Base-by-base conservation (phyloP, 1,284 basidiomycete species). In the Cystobasidium pallidum region DNA sequence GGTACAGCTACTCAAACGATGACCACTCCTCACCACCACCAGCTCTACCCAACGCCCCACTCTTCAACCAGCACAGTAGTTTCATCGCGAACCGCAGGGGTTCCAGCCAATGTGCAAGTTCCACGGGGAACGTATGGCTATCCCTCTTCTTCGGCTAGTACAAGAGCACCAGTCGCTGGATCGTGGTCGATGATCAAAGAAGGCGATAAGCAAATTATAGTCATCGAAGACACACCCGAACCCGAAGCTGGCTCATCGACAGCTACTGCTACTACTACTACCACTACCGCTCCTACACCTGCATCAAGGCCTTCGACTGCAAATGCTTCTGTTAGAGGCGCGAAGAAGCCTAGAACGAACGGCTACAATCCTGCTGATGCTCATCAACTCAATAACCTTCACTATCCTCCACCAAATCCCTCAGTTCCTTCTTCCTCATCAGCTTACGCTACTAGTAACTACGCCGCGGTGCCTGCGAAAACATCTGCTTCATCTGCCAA, bases 211-310 rank as follows among this genome's bases (percentile, higher is more conserved):
- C 41, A 73, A 28, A 62, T 66, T 52, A 66, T 66, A 41, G 64
- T 68, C n/a, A 64, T 66, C 26, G 73, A 70, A 49, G 66, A 70
- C 54, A 74, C 66, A n/a, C 66, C 73, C n/a, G 66, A 66, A 24
- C 66, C 66, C 19, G 28, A 67, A 28, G 59, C 73, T 49, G 59
- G 57, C 36, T 62, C 67, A n/a, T 70, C 55, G 39, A 68, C 67
- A 2, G 43, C 61, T 51, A n/a, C 39, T 30, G 15, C 62, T 34
- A 15, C 32, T 34, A 32, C 28, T 11, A 11, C 55, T 55, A 64
- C 57, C 8, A 34, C 62, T 49, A n/a, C 39, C 26, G n/a, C 41
- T n/a, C n/a, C n/a, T 28, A 26, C 19, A 1, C 3, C 28, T n/a
- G 10, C 28, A 19, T 57, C 54, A 36, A 13, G 54, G 13, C 54